Evolutionary conservation across 2,329 filamentous ascomycete genomes (phyloP).

Genomic region (Microdochium bolleyi): DNA sequence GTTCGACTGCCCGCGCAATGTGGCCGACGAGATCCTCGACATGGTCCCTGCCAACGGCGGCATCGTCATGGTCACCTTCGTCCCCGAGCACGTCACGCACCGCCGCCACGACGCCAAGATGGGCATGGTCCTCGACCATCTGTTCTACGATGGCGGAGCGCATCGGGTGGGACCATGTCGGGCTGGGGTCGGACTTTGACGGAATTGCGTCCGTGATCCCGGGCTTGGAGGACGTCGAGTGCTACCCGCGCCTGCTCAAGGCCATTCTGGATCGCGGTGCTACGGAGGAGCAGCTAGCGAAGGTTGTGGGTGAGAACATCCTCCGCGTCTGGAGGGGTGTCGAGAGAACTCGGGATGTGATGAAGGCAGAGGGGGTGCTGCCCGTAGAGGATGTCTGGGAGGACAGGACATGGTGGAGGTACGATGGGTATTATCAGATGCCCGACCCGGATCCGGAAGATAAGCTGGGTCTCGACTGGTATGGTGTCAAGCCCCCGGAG

Average conservation of each 20-base stretch:
- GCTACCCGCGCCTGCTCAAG: slow-evolving; percentile 9
- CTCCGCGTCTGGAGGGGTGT: slow-evolving; percentile 22
- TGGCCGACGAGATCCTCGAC: slow-evolving; percentile 28
- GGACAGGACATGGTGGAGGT: slow-evolving; percentile 22
- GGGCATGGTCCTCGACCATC: slow-evolving; percentile 22
- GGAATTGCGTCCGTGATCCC: slow-evolving; percentile 18
- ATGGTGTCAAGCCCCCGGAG: slow-evolving; percentile 14
- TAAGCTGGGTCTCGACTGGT: slow-evolving; percentile 20
- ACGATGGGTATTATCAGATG: slow-evolving; percentile 22
- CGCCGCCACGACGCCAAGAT: slow-evolving; percentile 14
- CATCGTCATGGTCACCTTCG: slow-evolving; percentile 29
- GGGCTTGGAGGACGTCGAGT: slow-evolving; percentile 17
- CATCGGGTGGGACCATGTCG: slow-evolving; percentile 27
- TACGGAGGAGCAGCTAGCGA: slow-evolving; percentile 25
- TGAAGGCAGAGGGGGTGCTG: slow-evolving; percentile 18
- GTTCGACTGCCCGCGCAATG: slow-evolving; percentile 22
- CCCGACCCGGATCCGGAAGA: slow-evolving; percentile 22
- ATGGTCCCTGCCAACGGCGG: slow-evolving; percentile 25
- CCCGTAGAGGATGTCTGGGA: slow-evolving; percentile 26
- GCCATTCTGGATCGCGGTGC: slow-evolving; percentile 27
- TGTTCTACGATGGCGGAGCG: slow-evolving; percentile 17
- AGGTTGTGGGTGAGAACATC: slow-evolving; percentile 28
- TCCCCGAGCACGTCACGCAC: slow-evolving; percentile 13
- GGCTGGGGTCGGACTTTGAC: slow-evolving; percentile 27
- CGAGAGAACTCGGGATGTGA: slow-evolving; percentile 13